phyloP scores from a whole-genome alignment of 1,284 basidiomycete species.

The Mycena citricolor region DNA sequence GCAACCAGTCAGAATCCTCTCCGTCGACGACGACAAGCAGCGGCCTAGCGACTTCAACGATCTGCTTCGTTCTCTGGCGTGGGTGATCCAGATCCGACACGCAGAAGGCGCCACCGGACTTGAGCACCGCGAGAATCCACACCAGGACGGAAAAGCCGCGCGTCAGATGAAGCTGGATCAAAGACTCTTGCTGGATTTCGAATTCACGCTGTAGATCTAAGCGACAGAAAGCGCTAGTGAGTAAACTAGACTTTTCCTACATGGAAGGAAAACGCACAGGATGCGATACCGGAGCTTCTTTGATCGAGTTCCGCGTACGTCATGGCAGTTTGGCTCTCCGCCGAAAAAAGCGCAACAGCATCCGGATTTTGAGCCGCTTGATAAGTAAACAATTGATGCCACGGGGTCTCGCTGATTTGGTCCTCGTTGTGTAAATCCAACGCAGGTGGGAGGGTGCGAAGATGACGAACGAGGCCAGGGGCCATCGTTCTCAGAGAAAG shows the following conservation, averaged over 20 bases:
- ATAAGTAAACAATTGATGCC: neutral
- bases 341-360: neutral
- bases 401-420: neutral
- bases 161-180: neutral
- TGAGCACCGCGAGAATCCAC: neutral
- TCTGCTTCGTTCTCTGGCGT: neutral
- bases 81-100: neutral
- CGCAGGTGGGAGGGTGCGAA: neutral
- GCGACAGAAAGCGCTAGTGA: no score
- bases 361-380: neutral
- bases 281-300: neutral
- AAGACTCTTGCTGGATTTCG: neutral
- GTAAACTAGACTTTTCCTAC: no score
- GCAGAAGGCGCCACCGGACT: neutral
- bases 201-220: slow-evolving; percentile 1
- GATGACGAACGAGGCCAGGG: neutral
- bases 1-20: neutral
- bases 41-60: neutral
- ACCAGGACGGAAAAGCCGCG: neutral
- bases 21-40: neutral
- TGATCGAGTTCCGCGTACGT: neutral
- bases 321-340: neutral
- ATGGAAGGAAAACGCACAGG: neutral
- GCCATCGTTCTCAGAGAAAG: neutral
- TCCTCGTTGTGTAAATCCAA: neutral